Evolutionary conservation across 352 stramenopile species (phyloP), one percentile per base, ranked within the genome.

Genomic region (Pythium folliculosum): DNA sequence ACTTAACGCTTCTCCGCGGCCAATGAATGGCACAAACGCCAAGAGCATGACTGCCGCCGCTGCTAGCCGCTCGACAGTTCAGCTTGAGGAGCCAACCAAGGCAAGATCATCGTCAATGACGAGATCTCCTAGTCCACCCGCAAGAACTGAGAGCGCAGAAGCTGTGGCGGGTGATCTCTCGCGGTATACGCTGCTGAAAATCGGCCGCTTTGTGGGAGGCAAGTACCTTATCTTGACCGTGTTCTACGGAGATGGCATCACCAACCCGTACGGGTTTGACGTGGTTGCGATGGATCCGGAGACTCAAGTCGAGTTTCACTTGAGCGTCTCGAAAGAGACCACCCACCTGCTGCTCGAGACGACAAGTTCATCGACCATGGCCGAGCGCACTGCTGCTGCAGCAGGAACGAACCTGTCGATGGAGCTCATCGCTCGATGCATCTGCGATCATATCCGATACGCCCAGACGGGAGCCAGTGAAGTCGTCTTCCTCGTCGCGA

Each of bases 221-320:
- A 79, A 72, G 14, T 92, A 92, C 60, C 70, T 92, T 9, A 68
- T 89, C 8, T 56, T 92, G 32, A 89, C 81, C 7, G 83, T 92
- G 10, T 89, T 86, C 51, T 89, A 75, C 53, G 83, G 83, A n/a
- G 74, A 90, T 51, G 77, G 81, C 14, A 74, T 83, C 35, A 75
- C 69, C 21, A 90, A 92, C 43, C 77, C 81, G 43, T 92, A 92
- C 56, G 83, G 81, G 1, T 90, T 90, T 64, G 83, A 92, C 38
- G 78, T 92, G 17, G 65, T 85, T 32, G 83, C 83, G 17, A 68
- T 81, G 45, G 68, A 90, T 53, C 73, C 69, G 1, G 78, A 86
- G 61, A 69, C 69, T 12, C 66, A 79, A 9, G 73, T 73, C 58
- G 78, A 88, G 60, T 89, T 84, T 57, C 75, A 69, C 14, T 51